Conservation (phyloP, 768 basidiomycete species). For the Boletus pseudo-olivaceus region DNA sequence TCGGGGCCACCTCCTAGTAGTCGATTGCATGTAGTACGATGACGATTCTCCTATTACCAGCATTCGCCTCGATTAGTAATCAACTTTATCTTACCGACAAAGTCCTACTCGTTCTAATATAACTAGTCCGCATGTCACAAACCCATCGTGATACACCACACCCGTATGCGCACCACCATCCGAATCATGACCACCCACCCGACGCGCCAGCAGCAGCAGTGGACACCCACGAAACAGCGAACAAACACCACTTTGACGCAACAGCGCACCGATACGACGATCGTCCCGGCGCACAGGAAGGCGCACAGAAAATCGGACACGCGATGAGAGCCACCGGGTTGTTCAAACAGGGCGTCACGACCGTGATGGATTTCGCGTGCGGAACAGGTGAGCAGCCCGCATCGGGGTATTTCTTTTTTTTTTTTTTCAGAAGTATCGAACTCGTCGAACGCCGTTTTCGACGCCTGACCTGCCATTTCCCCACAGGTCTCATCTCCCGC, state of each 20-base stretch:
- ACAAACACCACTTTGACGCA: constrained; percentile 26
- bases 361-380: constrained; percentile 72
- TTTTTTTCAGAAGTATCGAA: not conserved
- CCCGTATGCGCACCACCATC: not conserved
- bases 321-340: constrained; percentile 36
- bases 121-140: too few relatives aligned
- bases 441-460: too few relatives aligned
- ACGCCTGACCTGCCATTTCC: too few relatives aligned
- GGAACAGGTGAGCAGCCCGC: constrained; percentile 54
- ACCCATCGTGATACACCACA: not conserved
- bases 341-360: constrained; percentile 55
- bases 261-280: constrained; percentile 25
- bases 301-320: constrained; percentile 21
- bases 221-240: constrained; percentile 22
- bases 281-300: constrained; percentile 14
- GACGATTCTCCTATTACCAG: not conserved
- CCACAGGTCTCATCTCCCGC: constrained; percentile 58
- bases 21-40: too few relatives aligned
- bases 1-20: too few relatives aligned
- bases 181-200: not conserved
- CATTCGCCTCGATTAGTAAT: not conserved
- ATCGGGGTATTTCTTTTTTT: not conserved
- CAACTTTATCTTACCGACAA: too few relatives aligned
- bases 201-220: not conserved
- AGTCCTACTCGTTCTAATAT: too few relatives aligned